Percentiles rank a stretch among this genome's conserved stretches.
Conservation (phyloP, 768 basidiomycete genomes). For the Crassisporium funariophilum region DNA sequence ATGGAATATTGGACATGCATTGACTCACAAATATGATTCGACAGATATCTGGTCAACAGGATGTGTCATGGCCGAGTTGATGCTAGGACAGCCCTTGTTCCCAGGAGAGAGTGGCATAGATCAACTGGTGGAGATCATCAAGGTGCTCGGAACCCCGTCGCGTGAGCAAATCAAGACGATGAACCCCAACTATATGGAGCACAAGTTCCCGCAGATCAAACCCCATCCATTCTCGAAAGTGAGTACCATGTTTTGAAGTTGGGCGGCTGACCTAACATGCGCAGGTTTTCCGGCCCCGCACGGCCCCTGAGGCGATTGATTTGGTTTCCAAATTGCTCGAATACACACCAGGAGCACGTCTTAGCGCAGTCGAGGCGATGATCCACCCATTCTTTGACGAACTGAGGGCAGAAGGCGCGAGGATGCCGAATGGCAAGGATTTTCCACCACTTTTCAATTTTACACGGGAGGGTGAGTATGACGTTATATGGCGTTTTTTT, state of each 20-base stretch:
- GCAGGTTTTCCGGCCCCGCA: constrained; percentile 97
- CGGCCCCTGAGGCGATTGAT: constrained; percentile 94
- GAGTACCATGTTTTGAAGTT: constrained; percentile 15
- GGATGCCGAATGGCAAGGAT: constrained; percentile 97
- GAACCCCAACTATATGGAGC: constrained; percentile 99
- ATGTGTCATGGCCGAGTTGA: constrained; percentile 99
- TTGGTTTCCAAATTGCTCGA: constrained; percentile 93
- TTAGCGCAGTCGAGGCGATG: constrained; percentile 92
- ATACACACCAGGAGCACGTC: constrained; percentile 93
- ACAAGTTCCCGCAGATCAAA: constrained; percentile 99
- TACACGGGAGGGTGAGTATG: constrained; percentile 83
- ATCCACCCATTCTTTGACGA: constrained; percentile 98
- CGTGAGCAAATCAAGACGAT: constrained; percentile 99
- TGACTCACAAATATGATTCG: no score
- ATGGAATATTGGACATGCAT: no score
- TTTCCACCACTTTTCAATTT: constrained; percentile 96
- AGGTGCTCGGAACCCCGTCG: constrained; percentile 97
- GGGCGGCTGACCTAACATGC: not conserved
- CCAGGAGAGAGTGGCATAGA: constrained; percentile 99
- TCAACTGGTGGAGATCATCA: constrained; percentile 99
- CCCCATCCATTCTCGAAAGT: constrained; percentile 99
- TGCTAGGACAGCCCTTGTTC: constrained; percentile 98
- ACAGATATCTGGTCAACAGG: constrained; percentile 99
- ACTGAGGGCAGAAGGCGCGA: constrained; percentile 83
- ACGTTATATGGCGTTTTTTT: not conserved